Base-by-base conservation (phyloP, 2,329 filamentous ascomycete genomes). In the Bisporella sp. region DNA sequence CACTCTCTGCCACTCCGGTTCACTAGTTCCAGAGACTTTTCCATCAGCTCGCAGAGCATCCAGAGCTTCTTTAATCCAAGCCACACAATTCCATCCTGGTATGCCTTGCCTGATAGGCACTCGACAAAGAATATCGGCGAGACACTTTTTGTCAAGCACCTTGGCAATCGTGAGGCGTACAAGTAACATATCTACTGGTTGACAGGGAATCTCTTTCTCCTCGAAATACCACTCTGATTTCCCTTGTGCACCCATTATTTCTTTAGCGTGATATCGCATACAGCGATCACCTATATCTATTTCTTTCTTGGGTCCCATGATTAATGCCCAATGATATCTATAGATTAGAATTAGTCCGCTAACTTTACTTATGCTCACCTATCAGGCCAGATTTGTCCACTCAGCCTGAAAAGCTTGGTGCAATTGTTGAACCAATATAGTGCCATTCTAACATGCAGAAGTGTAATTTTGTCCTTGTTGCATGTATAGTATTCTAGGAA, bases 1-100 rank as follows among this genome's bases (percentile, higher is more conserved):
- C 31, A 73, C 66, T 43, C 48, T 63, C 4, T 21, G 5, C 71
- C 71, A 75, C 33, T 71, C 62, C 28, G 69, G 45, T 31, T 60
- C 44, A 5, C 66, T 57, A 0, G 68, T 70, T 1, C 71, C 70
- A 5, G 74, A 60, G 28, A 61, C 64, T 44, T 58, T 66, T 1
- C 66, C 64, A 51, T 73, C 69, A 4, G 54, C 52, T 13, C 57
- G 55, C 9, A 75, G 58, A 13, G 53, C 62, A 0, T 31, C 42
- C 13, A 75, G 45, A 0, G 62, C 71, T 21, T 66, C 56, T 5
- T 56, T 60, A 5, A 71, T 58, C 71, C 71, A 75, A 13, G 13
- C 13, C 21, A 45, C 42, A 5, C 42, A 45, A 30, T 45, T 45
- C 42, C 42, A 45, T 28, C 30, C 42, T 4, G 42, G 42, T 11